Percentiles rank a stretch among this genome's conserved stretches.
phyloP scores from a whole-genome alignment of 2,329 filamentous ascomycete genomes.

The Aspergillus brasiliensis region DNA sequence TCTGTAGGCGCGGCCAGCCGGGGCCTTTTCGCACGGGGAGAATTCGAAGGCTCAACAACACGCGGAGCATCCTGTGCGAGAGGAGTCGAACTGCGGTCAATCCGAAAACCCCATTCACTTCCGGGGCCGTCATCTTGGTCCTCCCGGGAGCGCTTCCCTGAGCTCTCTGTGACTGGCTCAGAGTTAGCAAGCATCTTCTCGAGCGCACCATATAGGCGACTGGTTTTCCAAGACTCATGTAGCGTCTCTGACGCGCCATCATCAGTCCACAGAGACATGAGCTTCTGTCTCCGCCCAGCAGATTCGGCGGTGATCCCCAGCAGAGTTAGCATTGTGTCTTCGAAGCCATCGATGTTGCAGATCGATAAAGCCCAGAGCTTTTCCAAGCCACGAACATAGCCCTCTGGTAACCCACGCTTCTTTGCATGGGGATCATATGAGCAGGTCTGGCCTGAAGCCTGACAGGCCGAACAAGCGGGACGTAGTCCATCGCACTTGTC shows the following conservation, averaged over 20 bases:
- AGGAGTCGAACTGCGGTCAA: slow-evolving; percentile 31
- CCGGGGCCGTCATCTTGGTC: slow-evolving; percentile 26
- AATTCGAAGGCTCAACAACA: slow-evolving; percentile 30
- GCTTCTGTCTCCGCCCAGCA: slow-evolving; percentile 30
- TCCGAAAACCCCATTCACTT: slow-evolving; percentile 36
- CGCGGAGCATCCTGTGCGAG: slow-evolving; percentile 33
- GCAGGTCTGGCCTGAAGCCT: slow-evolving; percentile 42
- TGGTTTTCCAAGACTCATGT: slow-evolving; percentile 49
- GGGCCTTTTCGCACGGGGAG: slow-evolving; percentile 30
- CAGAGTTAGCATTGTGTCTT: slow-evolving; percentile 44
- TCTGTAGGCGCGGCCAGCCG: slow-evolving; percentile 27
- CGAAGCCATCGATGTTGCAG: slow-evolving; percentile 48
- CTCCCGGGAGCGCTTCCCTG: slow-evolving; percentile 40
- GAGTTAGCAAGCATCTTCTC: slow-evolving; percentile 45
- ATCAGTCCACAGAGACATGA: slow-evolving; percentile 45
- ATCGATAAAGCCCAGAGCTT: slow-evolving; percentile 50
- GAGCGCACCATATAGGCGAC: slow-evolving; percentile 40
- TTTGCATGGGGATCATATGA: slow-evolving; percentile 49
- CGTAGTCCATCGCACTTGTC: slow-evolving; percentile 49
- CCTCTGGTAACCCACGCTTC: slow-evolving; percentile 50
- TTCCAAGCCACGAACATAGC: slow-evolving; percentile 50
- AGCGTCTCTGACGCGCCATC: slow-evolving; percentile 45
- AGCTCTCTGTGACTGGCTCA: slow-evolving; percentile 24
- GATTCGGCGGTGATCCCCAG: slow-evolving; percentile 40
- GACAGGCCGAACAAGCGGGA: slow-evolving; percentile 47